Evolutionary conservation across 2,329 filamentous ascomycete genomes (phyloP), one percentile per base, ranked within the genome.

Genomic region (Fusarium anthophilum): DNA sequence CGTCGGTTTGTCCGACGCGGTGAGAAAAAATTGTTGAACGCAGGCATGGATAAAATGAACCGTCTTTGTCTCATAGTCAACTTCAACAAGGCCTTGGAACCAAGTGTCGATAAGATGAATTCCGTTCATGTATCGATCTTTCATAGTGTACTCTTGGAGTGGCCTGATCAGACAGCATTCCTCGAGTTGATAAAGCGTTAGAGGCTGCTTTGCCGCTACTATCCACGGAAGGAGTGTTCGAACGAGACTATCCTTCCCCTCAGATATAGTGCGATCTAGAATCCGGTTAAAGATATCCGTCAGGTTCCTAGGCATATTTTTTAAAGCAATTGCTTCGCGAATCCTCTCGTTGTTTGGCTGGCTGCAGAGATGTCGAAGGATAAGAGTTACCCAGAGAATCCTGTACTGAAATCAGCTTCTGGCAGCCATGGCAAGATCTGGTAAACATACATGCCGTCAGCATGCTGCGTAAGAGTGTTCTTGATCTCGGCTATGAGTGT

Each of bases 1-100:
- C 0, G 2, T 2, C 1, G 24, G 3, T 1, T 20, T 8, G 0
- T 5, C 2, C 8, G 37, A 0, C 0, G 8, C 2, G 0, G 11
- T 13, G 8, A 39, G 22, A 17, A 59, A 59, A 26, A 51, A 59
- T 9, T 17, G 32, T 2, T 39, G 35, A 6, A 59, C 26, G 4
- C 32, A 24, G 0, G 43, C 13, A 3, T 51, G 56, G 5, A 59
- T 12, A 7, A 51, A 12, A 8, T 59, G 56, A 8, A 59, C 35
- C 1, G 56, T 50, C 0, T 22, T 38, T 1, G 44, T 51, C 32
- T 59, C 44, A 15, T 26, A n/a, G 2, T 59, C 56, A 9, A 59
- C 2, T 0, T 59, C 35, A 3, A 51, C 2, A 3, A 59, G 56
- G 1, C 44, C 35, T 2, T 59, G 32, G 3, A 59, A 51, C 56